Evolutionary conservation across 371 early-diverging fungal genomes (phyloP), one percentile per base, ranked within the genome.

Genomic region (Syncephalastrum contaminatum): DNA sequence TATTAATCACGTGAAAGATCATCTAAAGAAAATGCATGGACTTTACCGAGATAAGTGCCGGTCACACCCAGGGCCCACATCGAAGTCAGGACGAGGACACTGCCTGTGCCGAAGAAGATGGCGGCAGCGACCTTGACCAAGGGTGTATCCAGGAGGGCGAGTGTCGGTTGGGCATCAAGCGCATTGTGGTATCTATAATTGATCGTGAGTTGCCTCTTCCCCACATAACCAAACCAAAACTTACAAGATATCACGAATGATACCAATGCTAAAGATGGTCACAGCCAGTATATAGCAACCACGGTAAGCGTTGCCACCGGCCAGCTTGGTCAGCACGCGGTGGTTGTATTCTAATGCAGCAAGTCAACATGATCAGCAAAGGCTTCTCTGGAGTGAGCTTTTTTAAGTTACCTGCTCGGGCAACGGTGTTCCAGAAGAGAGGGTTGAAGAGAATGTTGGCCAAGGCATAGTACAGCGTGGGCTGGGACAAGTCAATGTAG

Each of bases 61-160:
- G 90, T 91, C 60, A 95, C 80, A 52, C 96, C 96, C 22, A 95
- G 77, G 44, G 81, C 83, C 67, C 82, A 93, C 87, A 91, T 95
- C 44, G 92, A 92, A 16, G 89, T 77, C n/a, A 91, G 61, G 1
- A 95, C 96, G 54, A 95, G 80, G 19, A 80, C 44, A 66, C 87
- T 88, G 18, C 96, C 96, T 27, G 78, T 55, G 10, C 51, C 66
- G 42, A 92, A 80, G 24, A 90, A 65, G 8, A 76, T 55, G 10
- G 46, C 69, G 4, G 86, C 90, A 20, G 78, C 50, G 4, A 63
- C 62, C 56, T 81, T 73, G 45, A 88, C 65, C 2, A 65, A 43
- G 3, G 60, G 51, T 43, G 63, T 56, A 42, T 80, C 73, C 42
- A 92, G 81, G 45, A 75, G 51, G 20, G 81, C 64, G 21, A 64